Evolutionary conservation across 2,329 filamentous ascomycete genomes (phyloP).

Genomic region (Pseudogymnoascus sp.): DNA sequence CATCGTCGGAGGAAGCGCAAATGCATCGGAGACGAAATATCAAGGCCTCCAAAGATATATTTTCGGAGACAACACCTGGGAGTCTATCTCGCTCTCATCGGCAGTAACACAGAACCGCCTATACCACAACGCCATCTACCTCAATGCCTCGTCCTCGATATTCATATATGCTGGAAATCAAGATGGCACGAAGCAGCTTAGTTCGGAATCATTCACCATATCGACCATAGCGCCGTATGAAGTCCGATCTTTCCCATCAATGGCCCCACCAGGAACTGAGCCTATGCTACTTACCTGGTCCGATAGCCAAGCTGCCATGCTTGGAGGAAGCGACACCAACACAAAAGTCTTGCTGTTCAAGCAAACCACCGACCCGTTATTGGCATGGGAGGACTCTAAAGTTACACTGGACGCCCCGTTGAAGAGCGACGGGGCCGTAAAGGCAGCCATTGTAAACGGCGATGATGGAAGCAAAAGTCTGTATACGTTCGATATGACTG

Average conservation of each 20-base stretch:
- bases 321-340: conserved; percentile 64
- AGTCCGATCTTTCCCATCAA: conserved; percentile 50
- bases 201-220: conserved; percentile 70
- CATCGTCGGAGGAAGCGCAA: conserved; percentile 66
- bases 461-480: conserved; percentile 72
- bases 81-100: conserved; percentile 40
- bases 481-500: conserved; percentile 67
- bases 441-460: conserved; percentile 59
- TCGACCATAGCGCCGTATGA: conserved; percentile 55
- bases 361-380: conserved; percentile 29
- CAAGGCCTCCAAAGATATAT: conserved; percentile 65
- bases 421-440: conserved; percentile 49
- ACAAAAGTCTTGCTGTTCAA: conserved; percentile 67
- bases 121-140: conserved; percentile 68
- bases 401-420: conserved; percentile 55
- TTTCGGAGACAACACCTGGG: conserved; percentile 50
- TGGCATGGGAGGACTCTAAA: conserved; percentile 60
- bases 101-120: conserved; percentile 49
- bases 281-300: conserved; percentile 73
- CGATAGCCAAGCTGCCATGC: conserved; percentile 58
- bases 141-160: conserved; percentile 62
- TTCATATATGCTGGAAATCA: conserved; percentile 73
- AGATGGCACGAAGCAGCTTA: conserved; percentile 48
- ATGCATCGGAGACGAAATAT: conserved; percentile 46
- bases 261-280: conserved; percentile 52